Evolutionary conservation across 2,329 filamentous ascomycete genomes (phyloP), one percentile per base, ranked within the genome.

Genomic region (Dendryphion nanum): DNA sequence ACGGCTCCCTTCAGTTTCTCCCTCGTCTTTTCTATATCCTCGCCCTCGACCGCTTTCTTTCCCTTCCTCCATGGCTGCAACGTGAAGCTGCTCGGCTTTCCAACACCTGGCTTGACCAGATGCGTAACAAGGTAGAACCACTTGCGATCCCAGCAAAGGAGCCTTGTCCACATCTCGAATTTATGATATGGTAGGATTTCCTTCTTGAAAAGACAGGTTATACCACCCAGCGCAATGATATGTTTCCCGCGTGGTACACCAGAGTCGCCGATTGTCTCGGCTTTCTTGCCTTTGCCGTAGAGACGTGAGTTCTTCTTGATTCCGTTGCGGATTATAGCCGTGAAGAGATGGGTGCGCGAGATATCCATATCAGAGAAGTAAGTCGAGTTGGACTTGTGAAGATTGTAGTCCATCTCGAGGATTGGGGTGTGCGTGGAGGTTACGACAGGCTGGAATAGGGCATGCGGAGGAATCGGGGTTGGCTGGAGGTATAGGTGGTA

Each of bases 291-390:
- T 14, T 55, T 48, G 2, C 53, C 55, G 14, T 50, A 45, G 10
- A 52, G 17, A 4, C 54, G 41, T 12, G 42, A 48, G 36, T 55
- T 54, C 35, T 61, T 63, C 35, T 59, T 59, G 24, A 76, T 68
- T 2, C 66, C 72, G 14, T 66, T 70, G 12, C 70, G 64, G 23
- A 76, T 65, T 1, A 76, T 50, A 1, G 65, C 66, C 6, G 82
- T 84, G 37, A 94, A 81, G 6, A 93, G 79, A 48, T 94, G 86
- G 1, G 86, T 86, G 40, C 93, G 85, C 26, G 85, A 81, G 42
- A 91, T 78, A 66, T 95, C 89, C 49, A 94, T 81, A 66, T 95
- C 89, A 49, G 82, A 74, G 61, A 95, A 95, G 72, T 94, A 95
- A 19, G 89, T 95, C 52, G 79, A 81, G 70, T 89, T 88, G 45